These are phyloP conservation scores for Penicillium rolfsii DNA, from an alignment of 2,329 filamentous ascomycete genomes.

Conservation along the genomic window DNA sequence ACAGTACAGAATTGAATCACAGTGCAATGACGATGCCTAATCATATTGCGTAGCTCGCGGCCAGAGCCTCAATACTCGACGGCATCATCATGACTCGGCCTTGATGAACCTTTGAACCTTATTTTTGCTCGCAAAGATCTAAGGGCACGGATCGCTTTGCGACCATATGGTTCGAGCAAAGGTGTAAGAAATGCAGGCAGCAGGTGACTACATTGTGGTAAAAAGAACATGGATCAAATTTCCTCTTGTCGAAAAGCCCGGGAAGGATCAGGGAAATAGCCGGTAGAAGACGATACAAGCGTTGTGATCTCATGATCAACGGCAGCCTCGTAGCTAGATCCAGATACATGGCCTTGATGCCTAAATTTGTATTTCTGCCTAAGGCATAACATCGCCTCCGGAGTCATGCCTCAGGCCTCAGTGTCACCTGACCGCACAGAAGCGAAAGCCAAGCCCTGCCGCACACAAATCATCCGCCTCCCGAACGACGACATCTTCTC, in stretches of 20 bases:
- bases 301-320: too few species aligned
- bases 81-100: not conserved
- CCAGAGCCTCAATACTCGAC: not conserved
- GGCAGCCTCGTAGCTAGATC: too few species aligned
- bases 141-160: not conserved
- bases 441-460: conserved; percentile 48
- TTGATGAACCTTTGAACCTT: not conserved
- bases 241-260: not conserved
- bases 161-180: not conserved
- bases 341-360: not conserved
- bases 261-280: not conserved
- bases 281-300: not conserved
- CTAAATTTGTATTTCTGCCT: not conserved
- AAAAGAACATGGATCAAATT: not conserved
- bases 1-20: too few species aligned
- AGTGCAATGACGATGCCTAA: not conserved
- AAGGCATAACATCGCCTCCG: not conserved
- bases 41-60: not conserved
- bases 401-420: conserved; percentile 12
- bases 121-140: not conserved
- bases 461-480: conserved; percentile 45
- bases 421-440: conserved; percentile 41
- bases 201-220: not conserved
- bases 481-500: conserved; percentile 42
- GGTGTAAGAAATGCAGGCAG: not conserved